A percentile compares a stretch with the other conserved stretches of the same genome.
These are phyloP conservation scores for Candida palmyrensis DNA, from an alignment of 805 yeast species.

Conservation along the genomic window DNA sequence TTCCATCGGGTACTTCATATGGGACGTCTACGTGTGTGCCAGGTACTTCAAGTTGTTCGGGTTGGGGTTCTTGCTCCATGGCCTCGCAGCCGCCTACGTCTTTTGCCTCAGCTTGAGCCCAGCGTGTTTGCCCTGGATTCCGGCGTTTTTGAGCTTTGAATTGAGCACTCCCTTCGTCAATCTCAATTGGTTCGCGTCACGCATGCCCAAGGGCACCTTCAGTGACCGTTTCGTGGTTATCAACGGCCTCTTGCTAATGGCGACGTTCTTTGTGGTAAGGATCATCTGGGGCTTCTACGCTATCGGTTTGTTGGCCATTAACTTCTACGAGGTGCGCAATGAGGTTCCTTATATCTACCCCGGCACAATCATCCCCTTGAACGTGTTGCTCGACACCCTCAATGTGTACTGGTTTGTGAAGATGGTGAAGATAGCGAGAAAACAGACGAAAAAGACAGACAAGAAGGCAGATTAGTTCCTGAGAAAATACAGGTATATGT, in stretches of 20 bases:
- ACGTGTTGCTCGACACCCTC: conserved; percentile 57
- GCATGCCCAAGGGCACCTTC: conserved; percentile 64
- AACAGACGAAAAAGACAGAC: conserved; percentile 13
- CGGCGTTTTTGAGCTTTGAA: conserved; percentile 81
- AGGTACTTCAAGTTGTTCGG: conserved; percentile 68
- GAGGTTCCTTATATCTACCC: conserved; percentile 46
- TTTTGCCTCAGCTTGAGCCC: conserved; percentile 63
- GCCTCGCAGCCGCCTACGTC: conserved; percentile 72
- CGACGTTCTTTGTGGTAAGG: conserved; percentile 71
- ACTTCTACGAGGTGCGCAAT: conserved; percentile 41
- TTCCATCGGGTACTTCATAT: conserved; percentile 81
- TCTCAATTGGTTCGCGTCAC: conserved; percentile 83
- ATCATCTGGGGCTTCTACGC: conserved; percentile 86
- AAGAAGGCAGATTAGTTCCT: too few species aligned
- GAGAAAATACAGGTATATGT: too few species aligned
- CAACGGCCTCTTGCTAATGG: conserved; percentile 70
- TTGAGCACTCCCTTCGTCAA: conserved; percentile 93
- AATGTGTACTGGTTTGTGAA: conserved; percentile 85
- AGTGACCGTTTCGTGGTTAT: conserved; percentile 48
- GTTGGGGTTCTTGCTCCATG: conserved; percentile 76
- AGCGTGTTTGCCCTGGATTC: conserved; percentile 74
- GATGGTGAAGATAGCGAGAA: conserved; percentile 73
- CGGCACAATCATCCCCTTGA: conserved; percentile 46
- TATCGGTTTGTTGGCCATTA: conserved; percentile 45
- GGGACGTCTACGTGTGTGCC: conserved; percentile 80